Base-by-base conservation (phyloP, 148 eudicot species). In the Nepenthes mirabilis region DNA sequence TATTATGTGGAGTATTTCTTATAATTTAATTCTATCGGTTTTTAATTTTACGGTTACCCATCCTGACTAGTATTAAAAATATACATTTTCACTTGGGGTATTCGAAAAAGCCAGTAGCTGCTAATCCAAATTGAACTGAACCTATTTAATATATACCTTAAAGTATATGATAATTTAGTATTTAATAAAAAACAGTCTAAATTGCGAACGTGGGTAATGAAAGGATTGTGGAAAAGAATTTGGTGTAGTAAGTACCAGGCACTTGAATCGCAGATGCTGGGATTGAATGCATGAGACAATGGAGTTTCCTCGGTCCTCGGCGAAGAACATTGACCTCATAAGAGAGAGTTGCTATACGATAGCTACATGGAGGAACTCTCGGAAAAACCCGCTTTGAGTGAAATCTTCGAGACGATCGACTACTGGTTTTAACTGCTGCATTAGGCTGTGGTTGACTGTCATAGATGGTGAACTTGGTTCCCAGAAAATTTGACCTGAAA, bases 241-340 rank as follows among this genome's bases (percentile, higher is more conserved):
- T 0, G 95, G 97, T 11, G 95, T 91, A 11, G 97, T 91, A 95
- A 33, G 68, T 77, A 59, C 97, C 97, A 6, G 95, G 91, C 57
- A 82, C 97, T 69, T 84, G 91, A 59, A 91, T 75, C 40, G 97
- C 78, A 54, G 85, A 75, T 36, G 81, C 59, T 34, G 97, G 97
- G 68, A 91, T 74, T 0, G 87, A 82, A 61, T 80, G 79, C 89
- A 87, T 78, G 56, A 71, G 73, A 57, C 90, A 87, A 34, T 78
- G 78, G 72, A 91, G 78, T 73, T 89, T 77, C 61, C 97, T 70
- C 0, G 97, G 97, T 2, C 97, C 97, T 61, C 95, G 74, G 36
- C 97, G 87, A 13, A 91, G 89, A 59, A 84, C 85, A 55, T 88
- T 91, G 34, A 87, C 85, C 73, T 91, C 97, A 32, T 91, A 91